Percentiles rank a stretch among this genome's conserved stretches.
Conservation (phyloP, 108 stramenopile genomes). For the Fragilariopsis cylindrus region DNA sequence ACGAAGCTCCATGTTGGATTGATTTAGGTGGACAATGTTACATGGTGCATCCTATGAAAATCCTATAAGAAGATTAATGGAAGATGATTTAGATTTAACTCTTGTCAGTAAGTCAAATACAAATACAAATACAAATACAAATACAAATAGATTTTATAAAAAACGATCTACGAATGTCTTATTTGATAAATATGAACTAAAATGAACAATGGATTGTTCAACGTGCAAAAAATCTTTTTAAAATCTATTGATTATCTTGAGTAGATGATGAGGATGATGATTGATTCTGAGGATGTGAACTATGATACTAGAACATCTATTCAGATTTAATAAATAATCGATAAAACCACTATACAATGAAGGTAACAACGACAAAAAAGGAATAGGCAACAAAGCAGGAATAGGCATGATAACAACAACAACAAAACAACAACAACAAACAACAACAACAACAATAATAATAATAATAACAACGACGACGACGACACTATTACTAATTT, state of each 20-base stretch:
- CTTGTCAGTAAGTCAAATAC: no score
- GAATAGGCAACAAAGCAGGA: no score
- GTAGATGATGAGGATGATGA: background rate
- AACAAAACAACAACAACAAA: no score
- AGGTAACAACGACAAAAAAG: no score
- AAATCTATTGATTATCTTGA: constrained; percentile 17
- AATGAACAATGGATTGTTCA: background rate
- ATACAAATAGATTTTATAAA: background rate
- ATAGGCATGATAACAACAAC: no score
- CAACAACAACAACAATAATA: no score
- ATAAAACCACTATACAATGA: background rate
- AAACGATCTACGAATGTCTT: constrained; percentile 1
- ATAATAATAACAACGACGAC: no score
- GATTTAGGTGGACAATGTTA: constrained; percentile 29
- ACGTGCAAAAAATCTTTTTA: constrained; percentile 7
- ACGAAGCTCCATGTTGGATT: background rate
- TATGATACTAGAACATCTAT: background rate
- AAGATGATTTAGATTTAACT: constrained; percentile 11
- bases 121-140: no score
- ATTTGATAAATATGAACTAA: constrained; percentile 1
- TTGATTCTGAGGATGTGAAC: background rate
- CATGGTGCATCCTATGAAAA: constrained; percentile 15
- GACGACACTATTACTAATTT: constrained; percentile 4
- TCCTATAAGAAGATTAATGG: constrained; percentile 25
- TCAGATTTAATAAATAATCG: constrained; percentile 1